Base-by-base conservation (phyloP, 768 basidiomycete species). In the Daedalea quercina region DNA sequence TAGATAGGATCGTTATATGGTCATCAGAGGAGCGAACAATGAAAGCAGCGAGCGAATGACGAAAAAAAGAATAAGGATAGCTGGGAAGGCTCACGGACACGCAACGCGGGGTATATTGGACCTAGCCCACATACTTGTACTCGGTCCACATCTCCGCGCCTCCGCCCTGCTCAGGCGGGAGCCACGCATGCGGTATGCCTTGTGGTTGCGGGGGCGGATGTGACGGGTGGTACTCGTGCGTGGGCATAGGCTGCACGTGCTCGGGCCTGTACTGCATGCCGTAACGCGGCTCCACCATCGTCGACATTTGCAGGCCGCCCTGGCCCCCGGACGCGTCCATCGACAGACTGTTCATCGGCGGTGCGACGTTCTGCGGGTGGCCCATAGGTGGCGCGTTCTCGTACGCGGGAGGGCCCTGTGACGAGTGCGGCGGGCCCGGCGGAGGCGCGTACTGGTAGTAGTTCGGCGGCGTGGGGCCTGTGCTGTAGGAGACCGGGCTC, bases 371-470 rank as follows among this genome's bases (percentile, higher is more conserved):
- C 11, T 51, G 52, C 42, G 46, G 24, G 17, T 35, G 53, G 19
- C 41, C 24, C 54, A 51, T 50, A 31, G 53, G 31, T n/a, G 37
- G 28, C 17, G 47, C 23, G 44, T 37, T 33, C 13, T 56, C 58
- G 48, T 54, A 55, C 41, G 47, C 58, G 46, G 54, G 48, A 12
- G 53, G 51, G 37, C 51, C 53, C 7, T 44, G 44, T 25, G 58
- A 41, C 19, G 56, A 41, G 12, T 40, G 37, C n/a, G 55, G 20
- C 19, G 54, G 50, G 35, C 50, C 52, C 2, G 48, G 43, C 22
- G 58, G 46, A 13, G 56, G 46, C 12, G 55, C 28, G 28, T 58
- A 59, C 42, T 57, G 43, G 49, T 59, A 60, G 53, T 63, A 63
- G 34, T 55, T 37, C 1, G 44, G 44, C 33, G 56, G 58, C 25